A percentile compares a stretch with the other conserved stretches of the same genome.
Conservation (phyloP, 306 rosid species). For the Cyclanthera cordifolia region DNA sequence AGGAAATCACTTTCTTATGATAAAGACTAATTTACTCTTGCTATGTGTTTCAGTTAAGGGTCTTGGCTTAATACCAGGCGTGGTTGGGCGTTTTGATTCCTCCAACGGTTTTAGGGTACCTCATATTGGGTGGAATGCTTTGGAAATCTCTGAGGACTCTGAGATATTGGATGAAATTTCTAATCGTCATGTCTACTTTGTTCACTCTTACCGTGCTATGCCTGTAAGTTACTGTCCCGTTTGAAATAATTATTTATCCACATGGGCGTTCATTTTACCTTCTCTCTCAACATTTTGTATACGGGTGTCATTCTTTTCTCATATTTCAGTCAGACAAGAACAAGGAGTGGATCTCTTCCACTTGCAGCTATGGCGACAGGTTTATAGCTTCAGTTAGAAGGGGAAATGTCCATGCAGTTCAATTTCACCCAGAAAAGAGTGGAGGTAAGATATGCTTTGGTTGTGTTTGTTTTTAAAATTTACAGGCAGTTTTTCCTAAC, state of each 20-base stretch:
- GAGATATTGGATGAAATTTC: conserved; percentile 79
- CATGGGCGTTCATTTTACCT: neutral
- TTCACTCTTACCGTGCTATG: conserved; percentile 84
- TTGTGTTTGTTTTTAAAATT: neutral
- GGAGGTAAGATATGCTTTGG: conserved; percentile 58
- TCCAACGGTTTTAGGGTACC: conserved; percentile 85
- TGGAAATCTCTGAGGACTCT: conserved; percentile 47
- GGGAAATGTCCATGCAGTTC: conserved; percentile 96
- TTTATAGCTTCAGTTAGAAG: conserved; percentile 79
- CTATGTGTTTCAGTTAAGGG: conserved; percentile 64
- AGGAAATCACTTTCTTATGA: neutral
- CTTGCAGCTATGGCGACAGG: conserved; percentile 73
- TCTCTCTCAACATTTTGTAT: neutral
- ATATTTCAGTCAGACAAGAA: conserved; percentile 63
- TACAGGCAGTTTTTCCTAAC: too few species aligned
- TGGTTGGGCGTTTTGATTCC: conserved; percentile 82
- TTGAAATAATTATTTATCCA: conserved; percentile 1
- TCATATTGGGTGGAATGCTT: conserved; percentile 96
- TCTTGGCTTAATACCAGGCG: conserved; percentile 90
- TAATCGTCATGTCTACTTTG: conserved; percentile 73
- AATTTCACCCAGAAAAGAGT: conserved; percentile 96
- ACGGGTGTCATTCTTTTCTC: conserved; percentile 9
- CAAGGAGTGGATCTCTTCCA: conserved; percentile 86
- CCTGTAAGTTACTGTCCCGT: conserved; percentile 42
- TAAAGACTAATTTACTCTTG: conserved; percentile 16